Percentiles rank a stretch among this genome's conserved stretches.
phyloP scores from a whole-genome alignment of 2,329 filamentous ascomycete species.

The Epichloe uncinata region DNA sequence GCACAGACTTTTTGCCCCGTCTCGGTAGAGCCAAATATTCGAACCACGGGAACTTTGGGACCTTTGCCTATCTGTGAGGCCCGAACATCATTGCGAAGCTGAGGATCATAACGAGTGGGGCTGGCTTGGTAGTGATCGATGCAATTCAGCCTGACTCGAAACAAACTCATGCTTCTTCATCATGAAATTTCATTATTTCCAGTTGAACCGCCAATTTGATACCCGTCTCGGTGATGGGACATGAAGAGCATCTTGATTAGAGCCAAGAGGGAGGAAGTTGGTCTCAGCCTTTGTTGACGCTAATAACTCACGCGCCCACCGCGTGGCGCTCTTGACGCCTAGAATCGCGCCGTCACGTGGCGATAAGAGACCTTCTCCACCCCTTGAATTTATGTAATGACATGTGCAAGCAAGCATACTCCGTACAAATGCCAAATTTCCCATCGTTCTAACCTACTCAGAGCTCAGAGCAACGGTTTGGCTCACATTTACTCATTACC shows the following conservation, averaged over 20 bases:
- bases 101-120: slow-evolving; percentile 69
- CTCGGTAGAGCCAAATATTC: slow-evolving; percentile 85
- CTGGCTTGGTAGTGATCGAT: slow-evolving; percentile 85
- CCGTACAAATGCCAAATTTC: background rate
- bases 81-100: slow-evolving; percentile 52
- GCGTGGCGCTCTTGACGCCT: background rate
- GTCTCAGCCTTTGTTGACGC: background rate
- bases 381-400: background rate
- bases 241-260: background rate
- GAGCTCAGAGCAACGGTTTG: background rate
- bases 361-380: slow-evolving; percentile 6
- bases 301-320: background rate
- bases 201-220: background rate
- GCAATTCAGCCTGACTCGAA: slow-evolving; percentile 86
- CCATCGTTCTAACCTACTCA: background rate
- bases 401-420: too few relatives aligned
- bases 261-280: background rate
- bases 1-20: slow-evolving; percentile 88
- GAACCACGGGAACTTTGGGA: slow-evolving; percentile 71
- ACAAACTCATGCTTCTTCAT: slow-evolving; percentile 41
- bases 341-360: slow-evolving; percentile 17
- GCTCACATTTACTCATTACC: background rate
- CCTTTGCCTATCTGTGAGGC: slow-evolving; percentile 46
- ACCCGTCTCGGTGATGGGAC: background rate
- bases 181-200: background rate